phyloP scores from a whole-genome alignment of 1,284 basidiomycete species.

The Ustanciosporium gigantosporum region DNA sequence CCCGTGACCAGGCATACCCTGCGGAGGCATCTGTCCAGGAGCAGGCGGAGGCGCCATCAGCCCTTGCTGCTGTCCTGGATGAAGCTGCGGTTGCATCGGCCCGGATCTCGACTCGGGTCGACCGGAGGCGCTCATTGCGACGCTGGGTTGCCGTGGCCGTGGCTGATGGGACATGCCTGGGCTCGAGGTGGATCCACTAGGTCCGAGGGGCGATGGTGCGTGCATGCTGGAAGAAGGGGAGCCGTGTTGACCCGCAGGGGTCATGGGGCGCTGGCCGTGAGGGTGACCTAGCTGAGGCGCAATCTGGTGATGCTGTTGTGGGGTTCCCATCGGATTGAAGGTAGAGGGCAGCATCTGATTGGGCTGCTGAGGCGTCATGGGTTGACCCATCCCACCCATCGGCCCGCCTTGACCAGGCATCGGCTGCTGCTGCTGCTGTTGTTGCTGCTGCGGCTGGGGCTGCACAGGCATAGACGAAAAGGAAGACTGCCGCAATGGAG shows the following conservation, averaged over 20 bases:
- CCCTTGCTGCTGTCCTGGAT: constrained; percentile 4
- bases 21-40: constrained; percentile 28
- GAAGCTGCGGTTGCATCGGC: constrained; percentile 8
- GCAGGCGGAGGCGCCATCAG: constrained; percentile 41
- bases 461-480: constrained; percentile 3
- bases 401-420: constrained; percentile 2
- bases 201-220: constrained; percentile 33
- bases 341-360: constrained; percentile 11
- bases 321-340: not conserved
- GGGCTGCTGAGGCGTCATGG: constrained; percentile 28
- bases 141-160: constrained; percentile 29
- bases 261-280: constrained; percentile 30
- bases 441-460: constrained; percentile 1
- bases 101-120: constrained; percentile 30
- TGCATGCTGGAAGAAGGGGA: constrained; percentile 35
- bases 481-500: constrained; percentile 7
- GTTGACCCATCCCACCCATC: not conserved
- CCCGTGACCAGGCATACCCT: constrained; percentile 13
- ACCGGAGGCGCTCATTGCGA: constrained; percentile 22
- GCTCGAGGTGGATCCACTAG: constrained; percentile 20
- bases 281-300: constrained; percentile 27
- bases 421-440: constrained; percentile 11
- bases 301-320: constrained; percentile 22
- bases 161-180: constrained; percentile 25
- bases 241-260: constrained; percentile 24